Percentiles rank a stretch among this genome's conserved stretches.
These are phyloP conservation scores for Coniferiporia weirii DNA, from an alignment of 1,284 basidiomycete species.

Conservation along the genomic window DNA sequence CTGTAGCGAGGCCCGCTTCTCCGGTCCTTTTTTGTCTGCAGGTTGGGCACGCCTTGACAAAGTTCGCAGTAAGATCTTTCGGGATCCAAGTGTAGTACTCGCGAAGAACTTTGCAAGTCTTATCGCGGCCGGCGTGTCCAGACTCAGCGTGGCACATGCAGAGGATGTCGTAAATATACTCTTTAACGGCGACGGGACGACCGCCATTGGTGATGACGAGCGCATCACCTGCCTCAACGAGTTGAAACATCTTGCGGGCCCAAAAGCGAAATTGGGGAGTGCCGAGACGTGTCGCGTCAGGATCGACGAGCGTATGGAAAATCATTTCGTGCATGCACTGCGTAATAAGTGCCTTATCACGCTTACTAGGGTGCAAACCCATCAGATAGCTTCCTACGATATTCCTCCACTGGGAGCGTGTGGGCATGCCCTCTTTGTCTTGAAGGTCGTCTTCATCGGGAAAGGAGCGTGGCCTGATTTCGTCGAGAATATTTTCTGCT, in stretches of 20 bases:
- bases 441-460: conserved; percentile 3
- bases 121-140: conserved; percentile 74
- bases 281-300: conserved; percentile 38
- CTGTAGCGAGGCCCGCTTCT: background rate
- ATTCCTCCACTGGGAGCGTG: conserved; percentile 48
- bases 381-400: conserved; percentile 51
- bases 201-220: conserved; percentile 58
- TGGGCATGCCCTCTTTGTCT: conserved; percentile 42
- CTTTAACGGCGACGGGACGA: conserved; percentile 64
- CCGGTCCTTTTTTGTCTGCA: conserved; percentile 42
- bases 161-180: conserved; percentile 71
- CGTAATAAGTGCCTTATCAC: conserved; percentile 65
- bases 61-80: conserved; percentile 70
- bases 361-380: conserved; percentile 51
- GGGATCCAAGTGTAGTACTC: conserved; percentile 75
- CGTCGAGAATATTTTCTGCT: background rate
- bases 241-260: conserved; percentile 72
- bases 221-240: conserved; percentile 33
- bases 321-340: conserved; percentile 64
- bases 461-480: background rate
- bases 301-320: conserved; percentile 55
- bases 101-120: conserved; percentile 56
- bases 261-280: conserved; percentile 72
- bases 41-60: conserved; percentile 71
- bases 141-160: conserved; percentile 62